Evolutionary conservation across 1,284 basidiomycete genomes (phyloP), one percentile per base, ranked within the genome.

Genomic region (Ganoderma lucidum): DNA sequence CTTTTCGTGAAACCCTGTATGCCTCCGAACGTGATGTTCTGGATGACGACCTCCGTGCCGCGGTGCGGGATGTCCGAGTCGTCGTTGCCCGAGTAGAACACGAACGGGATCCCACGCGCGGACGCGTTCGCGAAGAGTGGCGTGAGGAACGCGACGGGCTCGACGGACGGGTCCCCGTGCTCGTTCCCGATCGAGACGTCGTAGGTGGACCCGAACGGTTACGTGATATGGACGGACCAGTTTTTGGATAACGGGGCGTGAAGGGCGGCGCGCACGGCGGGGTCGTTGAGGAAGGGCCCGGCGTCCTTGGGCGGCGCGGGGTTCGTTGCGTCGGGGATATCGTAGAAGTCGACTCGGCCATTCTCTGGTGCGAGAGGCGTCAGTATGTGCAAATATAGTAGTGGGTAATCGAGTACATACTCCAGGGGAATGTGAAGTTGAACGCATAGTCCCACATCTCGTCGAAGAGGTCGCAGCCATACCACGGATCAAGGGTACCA

Each of bases 1-100:
- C 84, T 84, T 53, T 84, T 82, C 12, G 88, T 86, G 75, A 92
- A 92, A 6, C 90, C 91, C 77, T 88, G 90, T 51, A 88, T 87
- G 9, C 88, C 89, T 37, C 90, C 89, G 71, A 91, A 80, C 8
- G 79, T 79, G 28, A 76, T 77, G 68, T 80, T 80, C 74, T 79
- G 71, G 59, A 73, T 71, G 82, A 45, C 74, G 89, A 90, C 78
- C 83, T 93, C 88, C 48, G 90, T 88, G 2, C 76, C 75, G 19
- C 68, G 72, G 63, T 76, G 70, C 51, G 71, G 64, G 35, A 75
- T 73, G 60, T 77, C 72, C n/a, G 75, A 68, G 69, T 80, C 78
- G 66, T 77, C 76, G 67, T 80, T 80, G 15, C 78, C 78, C 9
- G 77, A 77, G 65, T 78, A 80, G 65, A 79, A 73, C 28, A 80